Evolutionary conservation across 2,329 filamentous ascomycete species (phyloP), one percentile per base, ranked within the genome.

Genomic region (Aspergillus sp.): DNA sequence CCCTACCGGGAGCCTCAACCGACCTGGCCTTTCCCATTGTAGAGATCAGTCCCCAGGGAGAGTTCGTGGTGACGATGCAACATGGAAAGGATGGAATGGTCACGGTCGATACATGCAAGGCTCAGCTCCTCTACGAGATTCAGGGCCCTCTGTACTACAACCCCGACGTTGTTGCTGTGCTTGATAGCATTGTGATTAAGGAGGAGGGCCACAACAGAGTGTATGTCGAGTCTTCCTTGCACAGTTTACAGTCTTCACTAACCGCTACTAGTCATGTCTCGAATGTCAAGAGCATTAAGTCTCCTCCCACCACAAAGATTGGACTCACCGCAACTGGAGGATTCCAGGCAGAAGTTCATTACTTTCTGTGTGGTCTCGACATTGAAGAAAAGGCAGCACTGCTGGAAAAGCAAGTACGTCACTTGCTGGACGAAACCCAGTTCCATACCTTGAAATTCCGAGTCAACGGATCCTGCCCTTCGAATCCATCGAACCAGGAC

Each of bases 141-240:
- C 78, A 80, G 61, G 80, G 80, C 7, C 77, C 54, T 4, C 74
- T 77, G 71, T 84, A 84, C 66, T 81, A 77, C 70, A 82, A 83
- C 66, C 78, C 76, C 1, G 82, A 84, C 58, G 81, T 83, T 5
- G 80, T 76, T 0, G 82, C 82, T 0, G 61, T 79, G 17, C 67
- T 84, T 3, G 72, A 77, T 43, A 68, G 75, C 1, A 54, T 62
- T 3, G 23, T 23, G 3, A 34, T 62, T 3, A 30, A 51, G 43
- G 2, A 54, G 1, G 72, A 73, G 7, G 74, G 46, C 81, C 59
- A 72, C 76, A 23, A 78, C 82, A 4, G 72, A 72, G 62, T 83
- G 60, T 61, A 54, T n/a, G 79, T 38, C 19, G 22, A 19, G 11
- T 8, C 7, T 13, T 9, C 1, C 3, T 34, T 34, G 7, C 31